Evolutionary conservation across 495 filamentous ascomycete genomes (phyloP).

Genomic region (Hypoxylon fuscum): DNA sequence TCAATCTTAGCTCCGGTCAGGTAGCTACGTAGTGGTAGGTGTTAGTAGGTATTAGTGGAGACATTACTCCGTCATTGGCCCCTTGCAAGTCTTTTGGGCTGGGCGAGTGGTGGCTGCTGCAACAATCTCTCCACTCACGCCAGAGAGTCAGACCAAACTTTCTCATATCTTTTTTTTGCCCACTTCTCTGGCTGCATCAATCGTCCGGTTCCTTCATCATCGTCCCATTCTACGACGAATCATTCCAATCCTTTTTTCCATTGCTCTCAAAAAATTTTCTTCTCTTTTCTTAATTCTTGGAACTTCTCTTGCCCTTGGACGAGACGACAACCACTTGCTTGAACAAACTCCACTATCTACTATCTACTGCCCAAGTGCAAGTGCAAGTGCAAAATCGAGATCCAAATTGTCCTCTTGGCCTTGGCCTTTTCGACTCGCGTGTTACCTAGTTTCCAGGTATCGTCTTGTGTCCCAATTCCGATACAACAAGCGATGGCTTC

Average conservation of each 20-base stretch:
- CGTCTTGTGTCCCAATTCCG: conserved; percentile 12
- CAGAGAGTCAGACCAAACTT: conserved; percentile 42
- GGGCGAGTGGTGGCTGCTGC: conserved; percentile 30
- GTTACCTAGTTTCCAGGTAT: conserved; percentile 7
- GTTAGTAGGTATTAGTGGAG: conserved; percentile 15
- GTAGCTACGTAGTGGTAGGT: conserved; percentile 25
- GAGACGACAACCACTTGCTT: conserved; percentile 18
- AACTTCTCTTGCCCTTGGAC: conserved; percentile 20
- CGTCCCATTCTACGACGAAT: conserved; percentile 41
- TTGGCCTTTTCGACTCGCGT: conserved; percentile 9
- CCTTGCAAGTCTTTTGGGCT: conserved; percentile 32
- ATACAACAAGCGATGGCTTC: conserved; percentile 28
- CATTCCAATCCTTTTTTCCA: conserved; percentile 29
- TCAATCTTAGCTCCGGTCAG: conserved; percentile 36
- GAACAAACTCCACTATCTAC: conserved; percentile 1
- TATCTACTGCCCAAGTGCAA: background rate
- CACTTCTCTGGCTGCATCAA: conserved; percentile 29
- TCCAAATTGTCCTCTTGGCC: conserved; percentile 11
- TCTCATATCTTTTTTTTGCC: conserved; percentile 38
- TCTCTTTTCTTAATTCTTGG: conserved; percentile 14
- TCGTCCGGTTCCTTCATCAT: conserved; percentile 43
- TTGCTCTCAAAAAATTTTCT: too few species aligned
- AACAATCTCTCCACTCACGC: conserved; percentile 39
- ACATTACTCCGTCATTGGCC: conserved; percentile 27
- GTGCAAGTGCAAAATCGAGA: conserved; percentile 25